These are phyloP conservation scores for Ehretia macrophylla DNA, from an alignment of 257 asterid genomes.

Conservation along the genomic window DNA sequence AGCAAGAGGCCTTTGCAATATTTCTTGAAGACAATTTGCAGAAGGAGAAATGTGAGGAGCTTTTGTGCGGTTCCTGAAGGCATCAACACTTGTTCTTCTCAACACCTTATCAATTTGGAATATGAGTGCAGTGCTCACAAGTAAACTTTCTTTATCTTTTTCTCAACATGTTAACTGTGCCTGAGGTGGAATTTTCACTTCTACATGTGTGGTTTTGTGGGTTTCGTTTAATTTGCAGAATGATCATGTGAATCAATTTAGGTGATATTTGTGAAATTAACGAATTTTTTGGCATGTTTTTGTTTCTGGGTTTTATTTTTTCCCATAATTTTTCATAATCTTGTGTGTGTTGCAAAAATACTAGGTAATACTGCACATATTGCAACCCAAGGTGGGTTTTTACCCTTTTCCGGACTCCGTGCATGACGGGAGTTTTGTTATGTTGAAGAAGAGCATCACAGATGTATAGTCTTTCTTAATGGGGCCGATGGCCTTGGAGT, in stretches of 20 bases:
- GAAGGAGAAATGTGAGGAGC: slow-evolving; percentile 35
- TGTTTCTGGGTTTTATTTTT: too few species aligned
- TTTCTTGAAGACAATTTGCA: slow-evolving; percentile 35
- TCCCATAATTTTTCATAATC: too few species aligned
- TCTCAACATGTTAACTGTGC: not conserved
- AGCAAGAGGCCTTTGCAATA: slow-evolving; percentile 36
- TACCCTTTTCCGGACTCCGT: too few species aligned
- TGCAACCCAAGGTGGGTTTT: too few species aligned
- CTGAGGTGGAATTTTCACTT: not conserved
- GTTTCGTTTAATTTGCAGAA: not conserved
- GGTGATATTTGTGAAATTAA: too few species aligned
- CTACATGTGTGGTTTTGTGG: not conserved
- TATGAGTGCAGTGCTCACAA: slow-evolving; percentile 79
- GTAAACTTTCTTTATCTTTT: slow-evolving; percentile 23
- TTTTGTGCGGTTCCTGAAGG: slow-evolving; percentile 49
- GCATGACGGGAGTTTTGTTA: too few species aligned
- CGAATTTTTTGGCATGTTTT: too few species aligned
- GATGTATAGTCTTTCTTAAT: too few species aligned
- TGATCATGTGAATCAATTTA: not conserved
- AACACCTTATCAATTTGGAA: slow-evolving; percentile 69
- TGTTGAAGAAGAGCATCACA: too few species aligned
- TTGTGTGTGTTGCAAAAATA: too few species aligned
- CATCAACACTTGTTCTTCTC: slow-evolving; percentile 40
- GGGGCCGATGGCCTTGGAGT: too few species aligned
- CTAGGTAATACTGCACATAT: too few species aligned